Conservation (phyloP, 371 early-diverging fungal genomes). For the Paraphysoderma sedebokerense region DNA sequence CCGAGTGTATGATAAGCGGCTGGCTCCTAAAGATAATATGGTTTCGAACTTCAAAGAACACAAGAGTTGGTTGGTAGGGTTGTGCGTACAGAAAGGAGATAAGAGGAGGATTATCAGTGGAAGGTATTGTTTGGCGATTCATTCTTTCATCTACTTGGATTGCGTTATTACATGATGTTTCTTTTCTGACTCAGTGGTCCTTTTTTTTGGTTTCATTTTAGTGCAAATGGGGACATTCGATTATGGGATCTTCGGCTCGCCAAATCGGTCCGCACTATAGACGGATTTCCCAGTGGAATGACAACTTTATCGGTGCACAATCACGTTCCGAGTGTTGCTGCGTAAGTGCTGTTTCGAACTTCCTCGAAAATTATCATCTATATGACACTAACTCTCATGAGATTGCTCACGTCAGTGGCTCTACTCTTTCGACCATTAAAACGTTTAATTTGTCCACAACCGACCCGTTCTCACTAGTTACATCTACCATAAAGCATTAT, state of each 20-base stretch:
- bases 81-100: constrained; percentile 42
- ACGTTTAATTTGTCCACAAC: too few relatives aligned
- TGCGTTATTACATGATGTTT: not conserved
- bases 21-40: constrained; percentile 31
- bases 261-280: constrained; percentile 26
- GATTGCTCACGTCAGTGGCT: constrained; percentile 42
- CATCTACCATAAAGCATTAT: constrained; percentile 36
- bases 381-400: constrained; percentile 10
- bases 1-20: constrained; percentile 56
- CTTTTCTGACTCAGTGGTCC: not conserved
- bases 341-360: not conserved
- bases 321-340: constrained; percentile 40
- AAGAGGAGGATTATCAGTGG: constrained; percentile 39
- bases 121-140: constrained; percentile 5
- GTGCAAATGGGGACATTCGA: constrained; percentile 49
- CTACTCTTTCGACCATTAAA: constrained; percentile 43
- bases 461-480: too few relatives aligned
- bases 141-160: not conserved
- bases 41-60: constrained; percentile 47
- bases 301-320: constrained; percentile 51
- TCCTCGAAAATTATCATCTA: not conserved
- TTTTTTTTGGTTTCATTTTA: constrained; percentile 10
- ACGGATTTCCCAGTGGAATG: constrained; percentile 28
- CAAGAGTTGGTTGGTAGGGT: constrained; percentile 36
- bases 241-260: constrained; percentile 64